Evolutionary conservation across 1,284 basidiomycete species (phyloP), one percentile per base, ranked within the genome.

Genomic region (Quambalaria eucalypti): DNA sequence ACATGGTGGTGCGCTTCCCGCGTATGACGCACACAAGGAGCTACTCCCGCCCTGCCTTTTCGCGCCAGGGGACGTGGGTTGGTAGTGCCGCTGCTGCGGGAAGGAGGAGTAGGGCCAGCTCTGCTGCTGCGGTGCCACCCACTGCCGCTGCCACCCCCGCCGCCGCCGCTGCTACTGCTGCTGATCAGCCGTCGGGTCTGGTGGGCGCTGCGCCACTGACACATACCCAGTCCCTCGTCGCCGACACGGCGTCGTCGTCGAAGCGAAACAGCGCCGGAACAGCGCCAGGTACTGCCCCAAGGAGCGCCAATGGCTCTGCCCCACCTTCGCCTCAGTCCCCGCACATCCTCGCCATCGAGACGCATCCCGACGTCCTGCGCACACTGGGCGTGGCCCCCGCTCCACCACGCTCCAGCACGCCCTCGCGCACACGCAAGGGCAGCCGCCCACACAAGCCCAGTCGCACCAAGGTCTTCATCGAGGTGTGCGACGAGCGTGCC

Each of bases 1-100:
- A 66, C 47, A 40, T 71, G 12, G 61, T 71, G 5, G 55, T 68
- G 9, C 60, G 65, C 46, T 70, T 71, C 50, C 66, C 68, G n/a
- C n/a, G n/a, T n/a, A n/a, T n/a, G n/a, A n/a, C n/a, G n/a, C n/a
- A n/a, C n/a, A n/a, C 8, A 62, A 62, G 19, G 50, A 62, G 59
- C 3, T 21, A 38, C 2, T 28, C 48, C 16, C 60, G 65, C 7
- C 65, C 62, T 3, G 33, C 56, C 2, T 61, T 58, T 42, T 65
- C 52, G 25, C 44, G 52, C 8, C 23, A 28, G 25, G 21, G 50
- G 8, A 53, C 52, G n/a, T 42, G 16, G 38, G 33, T 16, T 16
- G 21, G 9, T n/a, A n/a, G n/a, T n/a, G n/a, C n/a, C n/a, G n/a
- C n/a, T n/a, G n/a, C n/a, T n/a, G n/a, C n/a, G n/a, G n/a, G n/a